These are phyloP conservation scores for Paecilomyces fulvus DNA, from an alignment of 2,329 filamentous ascomycete species.

Conservation along the genomic window DNA sequence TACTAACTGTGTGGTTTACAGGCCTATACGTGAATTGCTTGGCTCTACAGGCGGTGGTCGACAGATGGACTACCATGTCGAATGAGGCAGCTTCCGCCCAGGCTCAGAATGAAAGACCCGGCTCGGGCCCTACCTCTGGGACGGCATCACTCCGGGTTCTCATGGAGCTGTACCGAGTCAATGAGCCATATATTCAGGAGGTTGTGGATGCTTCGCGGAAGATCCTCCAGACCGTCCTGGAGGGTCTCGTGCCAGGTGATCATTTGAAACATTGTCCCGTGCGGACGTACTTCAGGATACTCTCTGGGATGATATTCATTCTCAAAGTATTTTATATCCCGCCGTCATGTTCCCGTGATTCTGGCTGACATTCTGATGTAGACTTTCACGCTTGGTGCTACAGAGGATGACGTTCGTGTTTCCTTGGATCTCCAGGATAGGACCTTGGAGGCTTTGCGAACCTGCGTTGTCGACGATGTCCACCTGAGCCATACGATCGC, in stretches of 20 bases:
- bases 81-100: conserved; percentile 27
- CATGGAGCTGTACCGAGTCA: conserved; percentile 46
- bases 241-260: conserved; percentile 49
- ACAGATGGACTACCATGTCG: conserved; percentile 72
- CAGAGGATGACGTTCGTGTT: conserved; percentile 52
- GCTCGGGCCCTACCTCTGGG: conserved; percentile 19
- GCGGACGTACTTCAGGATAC: conserved; percentile 56
- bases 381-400: conserved; percentile 56
- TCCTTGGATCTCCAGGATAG: conserved; percentile 51
- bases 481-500: conserved; percentile 56
- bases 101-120: conserved; percentile 17
- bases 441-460: conserved; percentile 50
- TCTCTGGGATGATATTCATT: conserved; percentile 57
- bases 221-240: conserved; percentile 51
- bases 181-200: conserved; percentile 54
- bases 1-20: conserved; percentile 5
- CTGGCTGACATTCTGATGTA: conserved; percentile 15
- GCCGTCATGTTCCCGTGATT: not conserved
- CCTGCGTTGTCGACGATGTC: conserved; percentile 57
- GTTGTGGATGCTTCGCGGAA: conserved; percentile 54
- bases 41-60: conserved; percentile 87
- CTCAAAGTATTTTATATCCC: conserved; percentile 42
- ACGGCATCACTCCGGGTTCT: conserved; percentile 30
- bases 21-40: conserved; percentile 83
- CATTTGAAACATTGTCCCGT: conserved; percentile 55